Evolutionary conservation across 2,329 filamentous ascomycete species (phyloP).

Genomic region (Fusarium odoratissimum): DNA sequence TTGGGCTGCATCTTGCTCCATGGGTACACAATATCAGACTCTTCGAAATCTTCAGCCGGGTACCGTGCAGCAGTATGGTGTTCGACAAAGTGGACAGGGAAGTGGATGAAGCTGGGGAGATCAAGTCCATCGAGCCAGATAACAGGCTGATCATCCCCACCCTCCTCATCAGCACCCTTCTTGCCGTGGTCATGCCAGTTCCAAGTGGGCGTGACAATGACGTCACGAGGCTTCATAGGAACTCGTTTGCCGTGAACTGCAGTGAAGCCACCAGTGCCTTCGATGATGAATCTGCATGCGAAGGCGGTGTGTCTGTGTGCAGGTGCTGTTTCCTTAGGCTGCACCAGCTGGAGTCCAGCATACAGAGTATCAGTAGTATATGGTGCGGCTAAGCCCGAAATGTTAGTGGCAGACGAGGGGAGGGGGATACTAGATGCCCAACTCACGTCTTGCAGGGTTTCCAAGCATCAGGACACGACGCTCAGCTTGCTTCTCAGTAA

Average conservation of each 20-base stretch:
- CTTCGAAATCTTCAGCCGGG: slow-evolving; percentile 56
- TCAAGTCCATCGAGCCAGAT: slow-evolving; percentile 70
- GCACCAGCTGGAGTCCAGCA: slow-evolving; percentile 66
- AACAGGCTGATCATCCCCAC: slow-evolving; percentile 52
- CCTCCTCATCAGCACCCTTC: slow-evolving; percentile 55
- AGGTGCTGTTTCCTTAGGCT: slow-evolving; percentile 65
- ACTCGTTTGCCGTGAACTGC: slow-evolving; percentile 66
- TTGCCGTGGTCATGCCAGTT: slow-evolving; percentile 71
- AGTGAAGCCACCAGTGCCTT: slow-evolving; percentile 64
- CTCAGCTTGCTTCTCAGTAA: slow-evolving; percentile 55
- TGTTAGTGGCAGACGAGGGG: background rate
- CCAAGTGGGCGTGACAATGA: slow-evolving; percentile 69
- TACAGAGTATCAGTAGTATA: slow-evolving; percentile 69
- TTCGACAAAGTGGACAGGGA: slow-evolving; percentile 65
- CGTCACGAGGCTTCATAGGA: slow-evolving; percentile 62
- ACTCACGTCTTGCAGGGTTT: slow-evolving; percentile 57
- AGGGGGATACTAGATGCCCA: too few relatives aligned
- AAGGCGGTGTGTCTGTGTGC: slow-evolving; percentile 68
- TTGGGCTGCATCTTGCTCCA: slow-evolving; percentile 58
- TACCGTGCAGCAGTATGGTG: slow-evolving; percentile 59
- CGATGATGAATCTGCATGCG: slow-evolving; percentile 67
- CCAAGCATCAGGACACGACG: slow-evolving; percentile 55
- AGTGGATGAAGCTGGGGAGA: slow-evolving; percentile 61
- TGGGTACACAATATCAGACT: slow-evolving; percentile 60
- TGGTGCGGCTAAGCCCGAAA: slow-evolving; percentile 54